Evolutionary conservation across 73 alveolate genomes (phyloP).

Genomic region (Urostyla sp.): DNA sequence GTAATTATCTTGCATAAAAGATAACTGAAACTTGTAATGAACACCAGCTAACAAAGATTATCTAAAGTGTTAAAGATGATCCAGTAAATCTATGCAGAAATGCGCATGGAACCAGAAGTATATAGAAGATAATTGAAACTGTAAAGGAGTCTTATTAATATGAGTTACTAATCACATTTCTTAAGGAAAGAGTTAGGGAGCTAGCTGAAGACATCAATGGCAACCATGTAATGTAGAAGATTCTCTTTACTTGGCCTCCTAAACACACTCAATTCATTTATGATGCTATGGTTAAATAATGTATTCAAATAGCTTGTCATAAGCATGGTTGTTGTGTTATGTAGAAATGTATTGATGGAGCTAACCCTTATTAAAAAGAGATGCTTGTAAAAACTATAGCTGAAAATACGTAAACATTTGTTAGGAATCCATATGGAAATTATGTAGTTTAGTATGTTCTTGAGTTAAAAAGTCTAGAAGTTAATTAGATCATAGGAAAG

Average conservation of each 20-base stretch:
- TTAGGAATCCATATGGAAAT: conserved; percentile 80
- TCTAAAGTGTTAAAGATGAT: conserved; percentile 28
- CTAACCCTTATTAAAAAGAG: conserved; percentile 49
- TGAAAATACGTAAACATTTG: conserved; percentile 52
- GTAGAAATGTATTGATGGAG: conserved; percentile 78
- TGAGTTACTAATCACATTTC: conserved; percentile 12
- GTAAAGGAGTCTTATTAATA: conserved; percentile 56
- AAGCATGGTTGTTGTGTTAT: conserved; percentile 82
- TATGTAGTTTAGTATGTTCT: conserved; percentile 87
- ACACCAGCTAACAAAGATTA: conserved; percentile 63
- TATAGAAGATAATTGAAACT: conserved; percentile 66
- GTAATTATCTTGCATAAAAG: conserved; percentile 92
- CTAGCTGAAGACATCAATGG: conserved; percentile 74
- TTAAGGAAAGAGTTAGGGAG: conserved; percentile 40
- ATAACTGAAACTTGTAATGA: conserved; percentile 75
- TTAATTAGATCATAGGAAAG: conserved; percentile 51
- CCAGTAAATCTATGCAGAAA: conserved; percentile 73
- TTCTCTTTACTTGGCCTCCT: conserved; percentile 62
- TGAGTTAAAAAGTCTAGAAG: conserved; percentile 72
- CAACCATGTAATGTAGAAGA: conserved; percentile 80
- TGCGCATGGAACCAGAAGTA: conserved; percentile 82
- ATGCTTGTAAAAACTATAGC: conserved; percentile 57
- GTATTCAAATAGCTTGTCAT: conserved; percentile 66
- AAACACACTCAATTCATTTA: conserved; percentile 59
- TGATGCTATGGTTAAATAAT: conserved; percentile 56